Base-by-base conservation (phyloP, 1,139 yeast species). In the Sugiyamaella pinicola region DNA sequence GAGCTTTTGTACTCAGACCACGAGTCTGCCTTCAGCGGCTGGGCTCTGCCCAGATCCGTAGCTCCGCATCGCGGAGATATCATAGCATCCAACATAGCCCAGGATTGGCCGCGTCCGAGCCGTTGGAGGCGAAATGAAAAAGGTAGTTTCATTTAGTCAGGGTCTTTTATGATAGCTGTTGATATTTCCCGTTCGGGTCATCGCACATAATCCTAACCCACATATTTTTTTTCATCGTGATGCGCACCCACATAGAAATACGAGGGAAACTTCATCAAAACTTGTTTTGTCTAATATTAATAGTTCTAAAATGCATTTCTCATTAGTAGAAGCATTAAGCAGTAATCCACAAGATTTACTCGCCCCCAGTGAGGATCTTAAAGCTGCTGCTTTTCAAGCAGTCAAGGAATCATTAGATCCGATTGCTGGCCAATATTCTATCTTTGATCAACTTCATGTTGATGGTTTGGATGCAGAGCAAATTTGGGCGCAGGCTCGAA, bases 381-480 rank as follows among this genome's bases (percentile, higher is more conserved):
- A 61, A 34, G 56, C 62, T 1, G 63, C 69, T 17, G 65, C 74
- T 1, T 62, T 78, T 46, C 51, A 59, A 10, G 67, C 80, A 42
- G 79, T 85, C 33, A 86, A 86, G 66, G 57, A 65, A 22, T 71
- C 80, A 4, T 71, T 87, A 51, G 95, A 87, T 64, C 89, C 91
- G 5, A 75, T 87, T 47, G 79, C 86, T 4, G 72, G 75, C 51
- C 71, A 77, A 29, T 81, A 81, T 66, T 83, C 95, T 0, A 85
- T 85, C 4, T 75, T 93, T 35, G 96, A 91, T 69, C 90, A 88
- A 66, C 77, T 93, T 24, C 83, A 85, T 62, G 78, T 87, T 22
- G 95, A 89, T 51, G 98, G 97, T 0, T 75, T 93, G 54, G 96
- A 88, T 67, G 84, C 96, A 13, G 81, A 86, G 40, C 98, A 93